These are phyloP conservation scores for Ilex asprella DNA, from an alignment of 257 asterid genomes.

Conservation along the genomic window DNA sequence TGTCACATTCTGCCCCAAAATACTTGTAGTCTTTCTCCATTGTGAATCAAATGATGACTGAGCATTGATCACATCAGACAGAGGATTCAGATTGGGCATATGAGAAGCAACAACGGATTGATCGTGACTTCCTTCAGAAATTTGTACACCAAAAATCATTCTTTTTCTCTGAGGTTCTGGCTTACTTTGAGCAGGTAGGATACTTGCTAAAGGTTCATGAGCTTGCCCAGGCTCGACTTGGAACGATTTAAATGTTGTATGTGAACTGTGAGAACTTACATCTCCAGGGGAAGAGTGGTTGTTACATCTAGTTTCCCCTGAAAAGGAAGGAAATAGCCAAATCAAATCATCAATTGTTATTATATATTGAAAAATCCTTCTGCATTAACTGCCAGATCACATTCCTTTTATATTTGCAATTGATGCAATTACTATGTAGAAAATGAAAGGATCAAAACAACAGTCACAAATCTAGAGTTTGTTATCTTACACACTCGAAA, in stretches of 20 bases:
- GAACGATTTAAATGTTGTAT: conserved; percentile 14
- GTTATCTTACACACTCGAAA: too few relatives aligned
- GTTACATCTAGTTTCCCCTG: conserved; percentile 30
- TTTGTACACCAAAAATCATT: conserved; percentile 63
- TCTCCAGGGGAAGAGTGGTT: conserved; percentile 19
- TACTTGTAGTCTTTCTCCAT: background rate
- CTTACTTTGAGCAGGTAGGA: conserved; percentile 17
- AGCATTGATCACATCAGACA: conserved; percentile 1
- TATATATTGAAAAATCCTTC: too few relatives aligned
- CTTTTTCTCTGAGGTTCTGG: conserved; percentile 33
- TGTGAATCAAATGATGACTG: conserved; percentile 1
- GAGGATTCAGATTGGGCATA: conserved; percentile 6
- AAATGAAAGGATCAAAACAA: too few relatives aligned
- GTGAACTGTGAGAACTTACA: conserved; percentile 14
- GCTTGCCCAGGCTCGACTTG: conserved; percentile 18
- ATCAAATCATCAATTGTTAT: too few relatives aligned
- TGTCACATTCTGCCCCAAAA: background rate
- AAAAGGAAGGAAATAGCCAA: conserved; percentile 8
- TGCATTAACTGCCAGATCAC: background rate
- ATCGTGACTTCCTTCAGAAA: conserved; percentile 38
- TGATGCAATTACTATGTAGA: too few relatives aligned
- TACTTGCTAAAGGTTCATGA: conserved; percentile 14
- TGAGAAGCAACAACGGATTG: conserved; percentile 14
- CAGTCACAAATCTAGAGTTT: too few relatives aligned
- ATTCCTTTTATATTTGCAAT: too few relatives aligned